phyloP scores from a whole-genome alignment of 2,329 filamentous ascomycete species.

The Rhinocladiella similis region DNA sequence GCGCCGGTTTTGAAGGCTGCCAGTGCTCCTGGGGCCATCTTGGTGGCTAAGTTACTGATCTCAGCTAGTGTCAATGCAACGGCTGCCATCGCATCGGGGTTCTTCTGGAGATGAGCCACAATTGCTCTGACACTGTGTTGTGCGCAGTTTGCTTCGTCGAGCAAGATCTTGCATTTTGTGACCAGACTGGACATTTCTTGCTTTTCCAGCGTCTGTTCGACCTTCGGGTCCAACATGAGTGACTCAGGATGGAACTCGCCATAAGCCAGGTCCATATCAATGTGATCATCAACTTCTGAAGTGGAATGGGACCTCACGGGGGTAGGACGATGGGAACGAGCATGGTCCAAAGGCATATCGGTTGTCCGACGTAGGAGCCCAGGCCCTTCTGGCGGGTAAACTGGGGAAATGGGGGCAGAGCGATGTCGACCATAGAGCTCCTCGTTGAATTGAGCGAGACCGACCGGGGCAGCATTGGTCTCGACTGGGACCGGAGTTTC shows the following conservation, averaged over 20 bases:
- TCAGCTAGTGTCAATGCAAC: slow-evolving; percentile 92
- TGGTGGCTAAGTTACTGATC: slow-evolving; percentile 76
- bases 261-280: slow-evolving; percentile 92
- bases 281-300: slow-evolving; percentile 43
- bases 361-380: slow-evolving; percentile 27
- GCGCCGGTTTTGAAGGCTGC: slow-evolving; percentile 74
- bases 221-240: slow-evolving; percentile 43
- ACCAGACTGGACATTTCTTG: slow-evolving; percentile 67
- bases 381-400: slow-evolving; percentile 10
- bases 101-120: slow-evolving; percentile 77
- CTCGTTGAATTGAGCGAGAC: slow-evolving; percentile 29
- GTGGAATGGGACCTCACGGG: slow-evolving; percentile 25
- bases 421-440: slow-evolving; percentile 24
- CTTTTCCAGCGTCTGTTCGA: slow-evolving; percentile 47
- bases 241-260: slow-evolving; percentile 73
- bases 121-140: slow-evolving; percentile 81
- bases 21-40: slow-evolving; percentile 81
- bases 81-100: slow-evolving; percentile 87
- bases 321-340: slow-evolving; percentile 13
- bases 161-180: slow-evolving; percentile 69
- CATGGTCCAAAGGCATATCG: slow-evolving; percentile 22
- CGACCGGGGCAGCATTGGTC: slow-evolving; percentile 1
- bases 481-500: not conserved
- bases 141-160: slow-evolving; percentile 85
- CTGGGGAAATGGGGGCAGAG: slow-evolving; percentile 33